Percentiles rank a stretch among this genome's conserved stretches.
Evolutionary conservation across 202 grass and related monocot species (phyloP).

Genomic region (Carex sylvatica): DNA sequence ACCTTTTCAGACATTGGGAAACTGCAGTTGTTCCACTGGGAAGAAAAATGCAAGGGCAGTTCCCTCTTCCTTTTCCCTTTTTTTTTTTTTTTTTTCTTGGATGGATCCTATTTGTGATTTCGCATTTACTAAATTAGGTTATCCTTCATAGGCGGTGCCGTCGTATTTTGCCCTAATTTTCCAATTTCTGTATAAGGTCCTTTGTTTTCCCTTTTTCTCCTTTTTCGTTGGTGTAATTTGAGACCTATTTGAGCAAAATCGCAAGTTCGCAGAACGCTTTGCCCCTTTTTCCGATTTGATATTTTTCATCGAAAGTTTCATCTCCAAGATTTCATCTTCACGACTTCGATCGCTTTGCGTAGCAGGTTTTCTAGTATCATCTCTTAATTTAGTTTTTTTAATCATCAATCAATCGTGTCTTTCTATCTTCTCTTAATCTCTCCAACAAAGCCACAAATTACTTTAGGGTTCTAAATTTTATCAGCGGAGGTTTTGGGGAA

Average conservation of each 20-base stretch:
- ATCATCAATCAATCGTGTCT: background rate
- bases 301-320: background rate
- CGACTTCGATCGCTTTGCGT: background rate
- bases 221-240: background rate
- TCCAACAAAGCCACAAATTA: background rate
- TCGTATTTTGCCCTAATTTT: background rate
- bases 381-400: background rate
- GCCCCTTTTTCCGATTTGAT: background rate
- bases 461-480: background rate
- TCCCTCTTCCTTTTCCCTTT: background rate
- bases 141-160: background rate
- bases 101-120: background rate
- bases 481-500: background rate
- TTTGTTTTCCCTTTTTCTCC: background rate
- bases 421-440: background rate
- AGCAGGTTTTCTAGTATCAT: background rate
- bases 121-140: constrained; percentile 13
- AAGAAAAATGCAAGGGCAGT: background rate
- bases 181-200: background rate
- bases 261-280: background rate
- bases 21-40: background rate
- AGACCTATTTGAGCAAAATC: background rate
- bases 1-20: background rate
- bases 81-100: background rate
- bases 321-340: constrained; percentile 12